Conservation (phyloP, 805 yeast species). For the Candida argentea region DNA sequence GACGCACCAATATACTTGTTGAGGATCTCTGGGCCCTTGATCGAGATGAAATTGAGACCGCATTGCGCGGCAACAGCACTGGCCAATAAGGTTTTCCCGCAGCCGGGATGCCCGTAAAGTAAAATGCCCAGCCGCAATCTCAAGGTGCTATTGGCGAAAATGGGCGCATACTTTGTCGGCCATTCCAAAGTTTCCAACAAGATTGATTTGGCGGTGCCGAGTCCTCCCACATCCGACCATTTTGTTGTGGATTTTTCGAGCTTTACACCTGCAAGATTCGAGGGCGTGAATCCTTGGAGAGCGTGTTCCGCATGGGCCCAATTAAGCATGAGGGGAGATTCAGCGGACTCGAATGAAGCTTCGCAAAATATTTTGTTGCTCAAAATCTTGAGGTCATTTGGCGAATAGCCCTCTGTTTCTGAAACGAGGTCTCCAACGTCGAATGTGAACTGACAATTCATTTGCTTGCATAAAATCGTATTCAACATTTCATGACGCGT, state of each 20-base stretch:
- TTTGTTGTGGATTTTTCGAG: slow-evolving; percentile 63
- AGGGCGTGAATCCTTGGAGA: slow-evolving; percentile 62
- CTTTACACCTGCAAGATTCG: slow-evolving; percentile 78
- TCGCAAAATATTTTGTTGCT: slow-evolving; percentile 63
- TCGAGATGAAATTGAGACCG: slow-evolving; percentile 85
- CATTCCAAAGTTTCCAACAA: slow-evolving; percentile 86
- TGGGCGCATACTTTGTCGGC: slow-evolving; percentile 95
- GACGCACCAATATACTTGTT: slow-evolving; percentile 96
- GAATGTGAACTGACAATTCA: slow-evolving; percentile 25
- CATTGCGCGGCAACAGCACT: slow-evolving; percentile 91
- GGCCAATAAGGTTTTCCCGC: slow-evolving; percentile 91
- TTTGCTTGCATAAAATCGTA: slow-evolving; percentile 21
- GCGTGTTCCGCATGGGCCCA: slow-evolving; percentile 36
- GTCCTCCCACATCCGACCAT: slow-evolving; percentile 90
- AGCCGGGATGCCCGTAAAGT: slow-evolving; percentile 93
- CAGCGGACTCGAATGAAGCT: slow-evolving; percentile 13
- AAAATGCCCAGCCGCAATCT: slow-evolving; percentile 83
- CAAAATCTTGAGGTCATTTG: slow-evolving; percentile 66
- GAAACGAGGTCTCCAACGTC: slow-evolving; percentile 37
- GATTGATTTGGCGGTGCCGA: slow-evolving; percentile 62
- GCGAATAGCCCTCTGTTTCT: slow-evolving; percentile 85
- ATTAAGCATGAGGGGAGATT: not conserved
- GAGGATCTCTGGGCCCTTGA: slow-evolving; percentile 91
- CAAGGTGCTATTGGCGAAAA: slow-evolving; percentile 81
- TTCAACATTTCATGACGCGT: slow-evolving; percentile 41